These are phyloP conservation scores for Rhodotorula sp. DNA, from an alignment of 1,284 basidiomycete genomes.

Conservation along the genomic window DNA sequence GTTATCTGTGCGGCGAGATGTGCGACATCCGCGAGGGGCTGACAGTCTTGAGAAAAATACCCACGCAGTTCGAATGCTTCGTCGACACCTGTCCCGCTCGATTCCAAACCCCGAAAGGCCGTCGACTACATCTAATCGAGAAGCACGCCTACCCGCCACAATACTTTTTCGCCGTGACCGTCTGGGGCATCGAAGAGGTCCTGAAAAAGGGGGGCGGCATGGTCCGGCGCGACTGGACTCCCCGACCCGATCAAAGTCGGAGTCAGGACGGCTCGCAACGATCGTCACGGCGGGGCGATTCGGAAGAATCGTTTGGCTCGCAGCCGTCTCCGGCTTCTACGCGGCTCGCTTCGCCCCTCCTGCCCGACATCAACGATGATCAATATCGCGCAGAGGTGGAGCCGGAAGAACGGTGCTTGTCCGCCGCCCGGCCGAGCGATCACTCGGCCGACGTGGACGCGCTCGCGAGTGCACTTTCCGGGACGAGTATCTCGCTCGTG, in stretches of 20 bases:
- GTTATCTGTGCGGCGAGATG: not conserved
- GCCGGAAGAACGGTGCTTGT: not conserved
- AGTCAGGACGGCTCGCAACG: not conserved
- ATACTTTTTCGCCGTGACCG: constrained; percentile 83
- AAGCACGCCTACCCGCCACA: constrained; percentile 77
- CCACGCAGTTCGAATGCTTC: constrained; percentile 75
- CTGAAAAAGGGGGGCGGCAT: constrained; percentile 28
- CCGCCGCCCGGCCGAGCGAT: too few relatives aligned
- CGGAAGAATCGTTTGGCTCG: constrained; percentile 1
- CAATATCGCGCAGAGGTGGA: not conserved
- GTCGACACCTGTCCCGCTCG: constrained; percentile 61
- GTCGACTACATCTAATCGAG: constrained; percentile 76
- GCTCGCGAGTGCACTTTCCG: constrained; percentile 3
- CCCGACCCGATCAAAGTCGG: not conserved
- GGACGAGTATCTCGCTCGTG: constrained; percentile 27
- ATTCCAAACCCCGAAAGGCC: constrained; percentile 72
- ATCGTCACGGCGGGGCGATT: not conserved
- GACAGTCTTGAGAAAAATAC: not conserved
- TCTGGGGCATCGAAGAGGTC: constrained; percentile 64
- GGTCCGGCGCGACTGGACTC: constrained; percentile 31
- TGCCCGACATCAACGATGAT: not conserved
- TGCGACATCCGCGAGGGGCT: not conserved
- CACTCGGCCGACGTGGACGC: constrained; percentile 20
- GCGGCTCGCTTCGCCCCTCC: too few relatives aligned
- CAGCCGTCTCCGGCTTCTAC: constrained; percentile 1